Base-by-base conservation (phyloP, 2,329 filamentous ascomycete genomes). In the Sporothrix humicola region DNA sequence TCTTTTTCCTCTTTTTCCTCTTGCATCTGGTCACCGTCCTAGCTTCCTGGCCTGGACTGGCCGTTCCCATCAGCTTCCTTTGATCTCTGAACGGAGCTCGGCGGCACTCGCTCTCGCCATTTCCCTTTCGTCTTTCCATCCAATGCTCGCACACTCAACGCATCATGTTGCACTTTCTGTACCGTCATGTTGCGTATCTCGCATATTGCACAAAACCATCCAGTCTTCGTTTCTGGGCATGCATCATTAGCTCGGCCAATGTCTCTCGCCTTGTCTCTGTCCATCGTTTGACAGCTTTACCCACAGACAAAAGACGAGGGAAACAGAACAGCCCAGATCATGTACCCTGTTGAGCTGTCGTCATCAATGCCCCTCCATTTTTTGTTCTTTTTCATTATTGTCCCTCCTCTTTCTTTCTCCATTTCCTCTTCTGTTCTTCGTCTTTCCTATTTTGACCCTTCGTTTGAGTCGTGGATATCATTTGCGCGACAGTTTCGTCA, bases 331-430 rank as follows among this genome's bases (percentile, higher is more conserved):
- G 65, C 37, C 46, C 48, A 37, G 31, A 17, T 56, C 31, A 20
- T 54, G 50, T 44, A 70, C 50, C 68, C 52, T 58, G 50, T 58
- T 70, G 68, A 23, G 50, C 48, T 42, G 68, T 70, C n/a, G 68
- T 58, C 68, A 70, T 70, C 65, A 4, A 46, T 68, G 44, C 63
- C 63, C 63, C 63, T 68, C 31, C n/a, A 68, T 15, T 7, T 13
- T 4, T 52, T 69, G 17, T n/a, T 8, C n/a, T 52, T 37, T 23
- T 37, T 7, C 26, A 2, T 52, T 56, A 42, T n/a, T 42, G 5
- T 31, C 15, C n/a, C n/a, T 44, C n/a, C n/a, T 63, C n/a, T 31
- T 20, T 44, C 13, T 20, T 44, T 23, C 50, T 56, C 12, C 17
- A 5, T 54, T 56, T 54, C 31, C 13, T 20, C 20, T 23, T 72